Base-by-base conservation (phyloP, 768 basidiomycete species). In the Lactifluus subvellereus region DNA sequence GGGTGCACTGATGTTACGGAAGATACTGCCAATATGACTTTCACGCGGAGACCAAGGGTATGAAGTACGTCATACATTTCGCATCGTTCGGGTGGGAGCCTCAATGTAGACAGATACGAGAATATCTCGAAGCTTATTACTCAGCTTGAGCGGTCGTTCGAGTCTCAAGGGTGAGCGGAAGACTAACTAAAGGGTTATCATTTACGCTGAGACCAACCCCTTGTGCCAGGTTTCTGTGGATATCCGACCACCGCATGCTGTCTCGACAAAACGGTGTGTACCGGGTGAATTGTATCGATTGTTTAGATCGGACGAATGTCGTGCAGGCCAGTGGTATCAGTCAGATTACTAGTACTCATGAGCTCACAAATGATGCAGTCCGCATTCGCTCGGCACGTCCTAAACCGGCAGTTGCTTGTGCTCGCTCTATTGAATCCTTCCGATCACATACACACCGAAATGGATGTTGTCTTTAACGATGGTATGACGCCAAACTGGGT, bases 281-380 rank as follows among this genome's bases (percentile, higher is more conserved):
- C 74, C 84, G 95, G 4, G 83, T 94, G 27, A 98, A 96, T 70
- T 98, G 96, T 72, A 95, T 98, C 50, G 96, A 98, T 71, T 96
- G 94, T 69, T 77, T 98, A 47, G 96, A 98, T 71, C 79, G 96
- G 56, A 98, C 96, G 14, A 97, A 96, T 71, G 95, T 97, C 27
- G 91, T 97, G 9, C 88, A 93, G 80, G 92, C 87, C 22, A 13
- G 45, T 38, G 27, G 20, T 57, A 22, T 59, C 56, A 30, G 49
- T 22, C 9, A 52, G 6, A 22, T 30, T 42, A 14, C n/a, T 6
- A 42, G 35, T 27, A 20, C 10, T 27, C 56, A 30, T 20, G 20
- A 61, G 60, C 70, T 40, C 9, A 64, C 66, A 50, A 30, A 55
- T n/a, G 27, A 27, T 61, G 47, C 54, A 97, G 87, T 96, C 94